phyloP scores from a whole-genome alignment of 2,329 filamentous ascomycete genomes.

The Aspergillus sp. region DNA sequence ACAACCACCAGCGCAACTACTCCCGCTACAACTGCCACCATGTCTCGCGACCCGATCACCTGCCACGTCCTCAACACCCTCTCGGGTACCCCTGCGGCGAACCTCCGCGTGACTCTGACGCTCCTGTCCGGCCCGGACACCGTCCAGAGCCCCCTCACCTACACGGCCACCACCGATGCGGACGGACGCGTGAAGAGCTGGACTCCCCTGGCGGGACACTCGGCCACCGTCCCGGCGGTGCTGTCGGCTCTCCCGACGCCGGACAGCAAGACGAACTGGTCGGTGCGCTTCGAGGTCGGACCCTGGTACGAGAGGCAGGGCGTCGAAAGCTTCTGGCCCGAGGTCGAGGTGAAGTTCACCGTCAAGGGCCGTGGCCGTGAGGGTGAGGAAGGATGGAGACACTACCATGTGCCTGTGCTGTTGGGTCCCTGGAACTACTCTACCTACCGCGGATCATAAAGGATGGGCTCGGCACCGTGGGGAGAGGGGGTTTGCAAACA shows the following conservation, averaged over 20 bases:
- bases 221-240: slow-evolving; percentile 25
- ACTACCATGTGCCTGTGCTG: slow-evolving; percentile 53
- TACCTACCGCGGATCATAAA: slow-evolving; percentile 50
- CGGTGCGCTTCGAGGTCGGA: slow-evolving; percentile 46
- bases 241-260: slow-evolving; percentile 34
- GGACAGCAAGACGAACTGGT: slow-evolving; percentile 45
- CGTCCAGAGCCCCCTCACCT: slow-evolving; percentile 25
- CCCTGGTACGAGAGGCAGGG: slow-evolving; percentile 48
- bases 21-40: slow-evolving; percentile 18
- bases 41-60: slow-evolving; percentile 48
- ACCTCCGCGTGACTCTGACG: slow-evolving; percentile 50
- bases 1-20: slow-evolving; percentile 7
- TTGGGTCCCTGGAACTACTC: slow-evolving; percentile 53
- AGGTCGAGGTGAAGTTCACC: slow-evolving; percentile 52
- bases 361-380: slow-evolving; percentile 43
- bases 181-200: slow-evolving; percentile 49
- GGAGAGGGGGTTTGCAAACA: background rate
- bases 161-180: slow-evolving; percentile 42
- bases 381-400: slow-evolving; percentile 43
- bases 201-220: slow-evolving; percentile 27
- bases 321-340: slow-evolving; percentile 51
- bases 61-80: slow-evolving; percentile 52
- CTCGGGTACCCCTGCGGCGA: slow-evolving; percentile 43
- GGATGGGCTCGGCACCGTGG: background rate
- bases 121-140: slow-evolving; percentile 48